Percentiles rank a stretch among this genome's conserved stretches.
Evolutionary conservation across 1,139 yeast genomes (phyloP).

Genomic region (Magnusiomyces clavatus): DNA sequence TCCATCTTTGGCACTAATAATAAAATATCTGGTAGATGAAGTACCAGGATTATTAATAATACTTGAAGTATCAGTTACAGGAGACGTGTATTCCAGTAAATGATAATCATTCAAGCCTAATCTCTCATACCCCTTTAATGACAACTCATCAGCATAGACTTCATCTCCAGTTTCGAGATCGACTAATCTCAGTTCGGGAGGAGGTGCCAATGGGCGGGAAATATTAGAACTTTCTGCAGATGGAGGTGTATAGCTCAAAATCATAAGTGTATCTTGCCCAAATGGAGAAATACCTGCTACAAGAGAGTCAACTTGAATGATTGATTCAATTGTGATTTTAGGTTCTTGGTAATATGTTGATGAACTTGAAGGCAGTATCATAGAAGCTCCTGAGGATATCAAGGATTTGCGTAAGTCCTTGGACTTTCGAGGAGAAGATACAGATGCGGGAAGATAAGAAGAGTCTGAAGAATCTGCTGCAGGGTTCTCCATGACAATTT

Average conservation of each 20-base stretch:
- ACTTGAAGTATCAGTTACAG: not conserved
- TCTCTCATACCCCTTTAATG: constrained; percentile 49
- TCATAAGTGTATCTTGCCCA: constrained; percentile 32
- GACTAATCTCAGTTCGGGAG: constrained; percentile 69
- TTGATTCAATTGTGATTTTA: constrained; percentile 49
- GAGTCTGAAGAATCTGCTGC: constrained; percentile 2
- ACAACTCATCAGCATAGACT: constrained; percentile 75
- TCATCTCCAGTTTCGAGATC: constrained; percentile 64
- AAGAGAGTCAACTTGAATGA: constrained; percentile 48
- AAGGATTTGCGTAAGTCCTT: constrained; percentile 3
- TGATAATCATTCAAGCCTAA: constrained; percentile 78
- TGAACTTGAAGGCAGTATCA: constrained; percentile 20
- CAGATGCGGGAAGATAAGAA: not conserved
- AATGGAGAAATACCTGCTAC: constrained; percentile 75
- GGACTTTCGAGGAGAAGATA: not conserved
- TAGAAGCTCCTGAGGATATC: constrained; percentile 31
- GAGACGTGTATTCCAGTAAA: constrained; percentile 30
- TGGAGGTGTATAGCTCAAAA: constrained; percentile 36
- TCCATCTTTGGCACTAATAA: constrained; percentile 77
- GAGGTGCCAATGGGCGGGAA: constrained; percentile 20
- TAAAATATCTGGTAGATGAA: constrained; percentile 43
- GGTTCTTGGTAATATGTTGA: constrained; percentile 37
- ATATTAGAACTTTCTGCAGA: constrained; percentile 7
- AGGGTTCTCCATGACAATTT: constrained; percentile 31
- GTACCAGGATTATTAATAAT: not conserved